Evolutionary conservation across 116 monocot species (phyloP), one percentile per base, ranked within the genome.

Genomic region (Dioscorea cayenensis): DNA sequence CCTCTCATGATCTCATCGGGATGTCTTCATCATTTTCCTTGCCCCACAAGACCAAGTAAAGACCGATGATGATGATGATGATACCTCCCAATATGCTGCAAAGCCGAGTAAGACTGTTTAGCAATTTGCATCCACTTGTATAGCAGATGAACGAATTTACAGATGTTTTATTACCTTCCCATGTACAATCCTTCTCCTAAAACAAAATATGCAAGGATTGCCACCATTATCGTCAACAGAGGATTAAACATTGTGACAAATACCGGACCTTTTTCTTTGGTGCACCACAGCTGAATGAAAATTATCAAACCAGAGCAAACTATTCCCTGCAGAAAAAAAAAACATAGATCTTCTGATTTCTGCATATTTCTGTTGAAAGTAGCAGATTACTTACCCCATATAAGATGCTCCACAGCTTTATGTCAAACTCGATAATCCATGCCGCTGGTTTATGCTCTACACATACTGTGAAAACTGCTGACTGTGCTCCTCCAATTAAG

Each of bases 241-340:
- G 95, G 95, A 80, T 81, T 89, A 79, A 95, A 95, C 86, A 91
- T 89, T 32, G 91, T 89, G 59, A 95, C 91, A 69, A 95, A 95
- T 71, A 95, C 89, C 38, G 95, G 91, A 64, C 91, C 95, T 77
- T 84, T 95, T 63, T 86, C 77, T 71, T 91, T 73, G 0, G 84
- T 95, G 80, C 88, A 88, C 91, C 91, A 91, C 67, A 91, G 50
- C 52, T 89, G 86, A 63, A 85, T 67, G 83, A 83, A 91, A 58
- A 87, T 79, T 38, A 85, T 85, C 60, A 95, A 63, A 27, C 89
- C 86, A 62, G 91, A 91, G 60, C 75, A 73, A 22, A 87, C 83
- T 48, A 83, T 65, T 69, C 89, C 95, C 95, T 95, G 70, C 67
- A 83, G 29, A 9, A 69, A 13, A 62, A 77, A 23, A 27, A 1